Base-by-base conservation (phyloP, 2,329 filamentous ascomycete genomes). In the Ceratocystiopsis minuta region DNA sequence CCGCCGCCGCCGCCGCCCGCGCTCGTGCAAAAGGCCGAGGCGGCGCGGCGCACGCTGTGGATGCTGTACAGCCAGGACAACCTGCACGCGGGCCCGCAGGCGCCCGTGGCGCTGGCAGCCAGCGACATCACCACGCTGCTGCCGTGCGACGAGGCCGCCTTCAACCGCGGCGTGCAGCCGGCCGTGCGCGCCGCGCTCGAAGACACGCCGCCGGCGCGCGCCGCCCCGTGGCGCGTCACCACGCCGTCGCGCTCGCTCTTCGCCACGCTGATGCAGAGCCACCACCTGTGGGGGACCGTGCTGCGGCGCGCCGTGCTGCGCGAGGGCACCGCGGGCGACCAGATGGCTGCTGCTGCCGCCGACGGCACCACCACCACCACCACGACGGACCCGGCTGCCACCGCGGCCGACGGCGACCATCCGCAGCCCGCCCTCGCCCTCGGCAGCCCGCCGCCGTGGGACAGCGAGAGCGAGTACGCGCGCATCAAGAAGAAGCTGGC, bases 61-160 rank as follows among this genome's bases (percentile, higher is more conserved):
- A 72, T 73, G 67, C 51, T 74, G 32, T 66, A 73, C 50, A 72
- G 63, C 48, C 70, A 74, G 49, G 70, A 74, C 46, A 71, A 70
- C 47, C 57, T 74, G 18, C 67, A 72, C 46, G 70, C 67, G 1
- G 66, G 68, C 0, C 66, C 67, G 3, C 56, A 59, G 28, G 67
- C 66, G 12, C 68, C 69, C 3, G 60, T 70, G 3, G 66, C 67
- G 0, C 57, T 74, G 4, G 60, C 62, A 6, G 64, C 67, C 4
- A 60, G 61, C 32, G 69, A 74, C 45, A 73, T 74, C 36, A 72
- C 67, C 0, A 58, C 68, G 2, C 57, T 72, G 17, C 60, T 74
- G 1, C 70, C 70, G 0, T 63, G 66, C 50, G 61, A 67, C 44
- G 70, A 74, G 49, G 55, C 59, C 0, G 66, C 72, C 43, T 74